Evolutionary conservation across 768 basidiomycete species (phyloP).

Genomic region (Daedalea quercina): DNA sequence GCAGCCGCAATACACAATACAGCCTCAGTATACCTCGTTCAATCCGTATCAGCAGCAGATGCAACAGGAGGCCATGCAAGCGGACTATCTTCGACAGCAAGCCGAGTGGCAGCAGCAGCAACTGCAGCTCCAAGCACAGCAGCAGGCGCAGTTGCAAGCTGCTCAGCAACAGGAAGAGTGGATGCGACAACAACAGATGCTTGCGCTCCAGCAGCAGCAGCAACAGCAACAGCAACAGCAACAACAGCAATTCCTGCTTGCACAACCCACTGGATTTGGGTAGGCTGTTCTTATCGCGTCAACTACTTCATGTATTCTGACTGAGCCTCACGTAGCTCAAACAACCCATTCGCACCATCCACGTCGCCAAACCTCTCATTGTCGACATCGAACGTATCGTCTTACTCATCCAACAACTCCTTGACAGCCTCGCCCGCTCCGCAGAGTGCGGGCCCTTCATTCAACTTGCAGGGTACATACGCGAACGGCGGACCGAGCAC

Average conservation of each 20-base stretch:
- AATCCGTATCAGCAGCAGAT: conserved; percentile 93
- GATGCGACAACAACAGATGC: conserved; percentile 56
- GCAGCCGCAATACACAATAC: conserved; percentile 76
- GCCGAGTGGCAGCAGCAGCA: conserved; percentile 74
- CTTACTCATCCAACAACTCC: conserved; percentile 22
- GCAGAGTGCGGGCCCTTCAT: conserved; percentile 37
- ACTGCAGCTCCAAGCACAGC: conserved; percentile 37
- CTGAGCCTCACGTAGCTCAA: no score
- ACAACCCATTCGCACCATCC: conserved; percentile 86
- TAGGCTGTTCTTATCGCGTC: conserved; percentile 24
- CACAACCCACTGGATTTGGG: conserved; percentile 77
- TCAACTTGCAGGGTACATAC: conserved; percentile 69
- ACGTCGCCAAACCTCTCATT: conserved; percentile 23
- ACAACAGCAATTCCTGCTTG: conserved; percentile 35
- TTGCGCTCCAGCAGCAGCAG: conserved; percentile 46
- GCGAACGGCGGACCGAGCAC: conserved; percentile 38
- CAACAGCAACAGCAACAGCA: conserved; percentile 42
- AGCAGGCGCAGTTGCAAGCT: conserved; percentile 39
- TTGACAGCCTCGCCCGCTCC: conserved; percentile 27
- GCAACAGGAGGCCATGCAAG: conserved; percentile 80
- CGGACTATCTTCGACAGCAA: conserved; percentile 41
- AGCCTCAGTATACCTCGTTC: conserved; percentile 87
- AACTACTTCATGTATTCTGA: conserved; percentile 9
- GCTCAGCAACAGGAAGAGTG: conserved; percentile 48
- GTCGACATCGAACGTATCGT: conserved; percentile 24